Conservation (phyloP, 495 filamentous ascomycete species). For the Amphirosellinia nigrospora region DNA sequence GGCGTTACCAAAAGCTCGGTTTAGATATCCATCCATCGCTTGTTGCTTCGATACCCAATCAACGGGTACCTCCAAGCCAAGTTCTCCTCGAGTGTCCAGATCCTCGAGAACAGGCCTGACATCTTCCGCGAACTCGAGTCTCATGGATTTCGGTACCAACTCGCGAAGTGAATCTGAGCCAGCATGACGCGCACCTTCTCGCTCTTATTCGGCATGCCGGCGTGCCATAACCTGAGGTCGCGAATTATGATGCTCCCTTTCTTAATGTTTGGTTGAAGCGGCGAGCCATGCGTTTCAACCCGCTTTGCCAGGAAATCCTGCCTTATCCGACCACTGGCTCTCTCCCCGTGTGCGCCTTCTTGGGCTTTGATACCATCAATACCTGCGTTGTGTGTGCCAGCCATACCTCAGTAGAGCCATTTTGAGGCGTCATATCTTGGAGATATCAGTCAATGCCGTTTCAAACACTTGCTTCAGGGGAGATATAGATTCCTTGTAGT, state of each 20-base stretch:
- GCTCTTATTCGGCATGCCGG: conserved; percentile 62
- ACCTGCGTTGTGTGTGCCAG: conserved; percentile 58
- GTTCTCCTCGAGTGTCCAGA: conserved; percentile 31
- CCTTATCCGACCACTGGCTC: conserved; percentile 57
- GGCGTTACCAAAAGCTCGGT: conserved; percentile 55
- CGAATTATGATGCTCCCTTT: conserved; percentile 61
- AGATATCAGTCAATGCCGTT: not conserved
- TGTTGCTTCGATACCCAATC: conserved; percentile 48
- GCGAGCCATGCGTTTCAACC: conserved; percentile 43
- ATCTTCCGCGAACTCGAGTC: conserved; percentile 54
- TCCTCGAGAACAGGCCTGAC: conserved; percentile 46
- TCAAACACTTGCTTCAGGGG: not conserved
- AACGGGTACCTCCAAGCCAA: conserved; percentile 51
- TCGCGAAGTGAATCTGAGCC: conserved; percentile 59
- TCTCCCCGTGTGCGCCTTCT: conserved; percentile 49
- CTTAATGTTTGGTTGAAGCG: conserved; percentile 55
- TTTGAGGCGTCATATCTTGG: conserved; percentile 53
- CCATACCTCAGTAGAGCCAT: conserved; percentile 67
- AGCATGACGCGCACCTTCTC: conserved; percentile 61
- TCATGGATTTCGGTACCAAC: conserved; percentile 60
- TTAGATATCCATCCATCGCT: conserved; percentile 46
- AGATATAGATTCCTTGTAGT: not conserved
- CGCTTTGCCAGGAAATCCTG: conserved; percentile 48
- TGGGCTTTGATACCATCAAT: conserved; percentile 46
- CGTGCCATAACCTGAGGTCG: conserved; percentile 66